Evolutionary conservation across 768 basidiomycete genomes (phyloP).

Genomic region (Baorangia bicolor): DNA sequence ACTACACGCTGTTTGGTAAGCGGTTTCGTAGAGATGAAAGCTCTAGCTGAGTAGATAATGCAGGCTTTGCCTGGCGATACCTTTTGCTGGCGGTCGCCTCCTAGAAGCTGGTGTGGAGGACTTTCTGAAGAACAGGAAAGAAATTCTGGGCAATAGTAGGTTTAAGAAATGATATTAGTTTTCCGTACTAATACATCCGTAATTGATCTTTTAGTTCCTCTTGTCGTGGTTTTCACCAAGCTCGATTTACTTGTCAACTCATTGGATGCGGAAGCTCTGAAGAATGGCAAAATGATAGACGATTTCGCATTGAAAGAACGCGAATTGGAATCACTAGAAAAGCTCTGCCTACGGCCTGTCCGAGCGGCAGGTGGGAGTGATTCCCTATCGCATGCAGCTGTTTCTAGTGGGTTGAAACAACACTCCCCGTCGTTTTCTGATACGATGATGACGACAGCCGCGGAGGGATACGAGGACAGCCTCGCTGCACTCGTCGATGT

Average conservation of each 20-base stretch:
- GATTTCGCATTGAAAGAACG: not conserved
- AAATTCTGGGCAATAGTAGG: not conserved
- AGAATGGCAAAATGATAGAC: not conserved
- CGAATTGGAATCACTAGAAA: not conserved
- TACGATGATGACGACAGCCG: not conserved
- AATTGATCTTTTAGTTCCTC: not conserved
- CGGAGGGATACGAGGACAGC: not conserved
- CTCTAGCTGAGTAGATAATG: too few relatives aligned
- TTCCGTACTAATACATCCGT: not conserved
- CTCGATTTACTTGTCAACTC: not conserved
- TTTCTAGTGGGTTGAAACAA: not conserved
- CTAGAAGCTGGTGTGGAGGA: not conserved
- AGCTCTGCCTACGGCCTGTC: not conserved
- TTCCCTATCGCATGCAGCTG: not conserved
- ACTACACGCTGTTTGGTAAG: not conserved
- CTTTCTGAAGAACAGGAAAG: not conserved
- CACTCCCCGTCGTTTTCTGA: not conserved
- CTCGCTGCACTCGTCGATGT: not conserved
- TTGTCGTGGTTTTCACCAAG: not conserved
- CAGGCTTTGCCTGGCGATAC: not conserved
- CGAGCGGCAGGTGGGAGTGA: not conserved
- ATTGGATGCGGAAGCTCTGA: not conserved
- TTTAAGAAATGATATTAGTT: not conserved
- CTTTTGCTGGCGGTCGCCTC: not conserved
- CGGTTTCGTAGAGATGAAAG: not conserved